These are phyloP conservation scores for Arabidopsis lyrata DNA, from an alignment of 441 rosid species.

Conservation along the genomic window DNA sequence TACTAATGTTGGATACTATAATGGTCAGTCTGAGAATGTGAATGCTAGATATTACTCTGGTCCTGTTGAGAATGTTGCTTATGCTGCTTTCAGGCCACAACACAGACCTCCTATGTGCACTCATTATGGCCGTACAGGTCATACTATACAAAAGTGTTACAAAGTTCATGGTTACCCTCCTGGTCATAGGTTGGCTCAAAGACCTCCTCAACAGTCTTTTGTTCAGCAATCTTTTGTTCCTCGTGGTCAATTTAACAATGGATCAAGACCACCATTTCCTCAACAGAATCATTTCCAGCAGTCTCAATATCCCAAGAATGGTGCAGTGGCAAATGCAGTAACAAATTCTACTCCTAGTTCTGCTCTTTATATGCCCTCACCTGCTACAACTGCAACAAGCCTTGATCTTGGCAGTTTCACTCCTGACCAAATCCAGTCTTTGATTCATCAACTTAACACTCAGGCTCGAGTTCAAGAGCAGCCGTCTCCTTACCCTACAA, in stretches of 20 bases:
- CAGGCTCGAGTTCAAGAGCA: not conserved
- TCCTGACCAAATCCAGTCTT: not conserved
- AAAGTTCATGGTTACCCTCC: not conserved
- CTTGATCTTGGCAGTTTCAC: not conserved
- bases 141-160: not conserved
- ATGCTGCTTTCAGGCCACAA: not conserved
- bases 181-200: not conserved
- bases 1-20: too few relatives aligned
- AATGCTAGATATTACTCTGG: not conserved
- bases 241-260: not conserved
- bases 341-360: too few relatives aligned
- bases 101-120: not conserved
- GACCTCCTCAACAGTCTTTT: not conserved
- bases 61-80: not conserved
- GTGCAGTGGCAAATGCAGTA: not conserved
- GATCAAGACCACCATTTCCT: too few relatives aligned
- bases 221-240: not conserved
- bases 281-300: not conserved
- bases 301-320: not conserved
- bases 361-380: not conserved
- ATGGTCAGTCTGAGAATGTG: too few relatives aligned
- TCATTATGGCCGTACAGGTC: not conserved
- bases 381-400: accelerated
- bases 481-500: accelerated
- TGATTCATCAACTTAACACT: not conserved